These are phyloP conservation scores for Solanum neorickii DNA, from an alignment of 257 asterid species.

Conservation along the genomic window DNA sequence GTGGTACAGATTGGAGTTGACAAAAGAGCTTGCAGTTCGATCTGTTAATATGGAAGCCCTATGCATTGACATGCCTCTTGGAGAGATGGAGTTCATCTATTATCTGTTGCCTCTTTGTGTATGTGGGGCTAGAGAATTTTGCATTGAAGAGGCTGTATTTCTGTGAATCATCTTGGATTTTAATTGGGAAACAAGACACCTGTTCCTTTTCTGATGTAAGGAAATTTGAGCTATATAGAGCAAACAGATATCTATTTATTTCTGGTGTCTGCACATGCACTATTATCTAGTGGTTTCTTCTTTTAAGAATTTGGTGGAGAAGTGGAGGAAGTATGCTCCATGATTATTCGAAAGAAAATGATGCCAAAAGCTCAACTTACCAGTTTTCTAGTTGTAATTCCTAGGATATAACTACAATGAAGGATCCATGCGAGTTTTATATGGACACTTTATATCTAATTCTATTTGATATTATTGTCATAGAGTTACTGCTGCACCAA, in stretches of 20 bases:
- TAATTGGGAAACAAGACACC: background rate
- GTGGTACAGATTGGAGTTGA: conserved; percentile 23
- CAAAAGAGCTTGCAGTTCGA: conserved; percentile 20
- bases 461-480: background rate
- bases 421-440: background rate
- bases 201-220: conserved; percentile 7
- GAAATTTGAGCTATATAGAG: background rate
- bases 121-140: background rate
- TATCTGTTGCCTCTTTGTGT: conserved; percentile 1
- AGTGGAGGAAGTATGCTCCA: background rate
- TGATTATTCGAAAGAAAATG: background rate
- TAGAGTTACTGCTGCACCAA: background rate
- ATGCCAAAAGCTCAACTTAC: background rate
- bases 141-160: background rate
- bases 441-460: background rate
- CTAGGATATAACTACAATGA: background rate
- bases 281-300: background rate
- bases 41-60: background rate
- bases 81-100: conserved; percentile 1
- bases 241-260: background rate
- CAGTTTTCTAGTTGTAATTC: background rate
- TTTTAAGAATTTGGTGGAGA: conserved; percentile 5
- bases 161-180: background rate
- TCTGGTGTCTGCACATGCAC: background rate
- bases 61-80: background rate